Evolutionary conservation across 208 protist genomes (phyloP).

Genomic region (Wallacemonas sp.): DNA sequence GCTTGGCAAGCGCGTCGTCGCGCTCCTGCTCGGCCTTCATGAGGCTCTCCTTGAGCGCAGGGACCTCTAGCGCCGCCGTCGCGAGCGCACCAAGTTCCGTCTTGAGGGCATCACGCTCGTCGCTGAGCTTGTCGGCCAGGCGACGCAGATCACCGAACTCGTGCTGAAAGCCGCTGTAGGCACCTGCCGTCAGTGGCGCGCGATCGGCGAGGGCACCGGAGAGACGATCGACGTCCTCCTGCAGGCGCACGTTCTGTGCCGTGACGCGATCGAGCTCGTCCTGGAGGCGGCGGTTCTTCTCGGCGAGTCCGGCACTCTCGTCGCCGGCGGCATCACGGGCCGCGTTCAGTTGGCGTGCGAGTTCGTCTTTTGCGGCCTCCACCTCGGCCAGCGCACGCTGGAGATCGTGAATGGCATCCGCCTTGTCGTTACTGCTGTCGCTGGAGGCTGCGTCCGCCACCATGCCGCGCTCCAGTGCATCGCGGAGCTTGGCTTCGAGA

Average conservation of each 20-base stretch:
- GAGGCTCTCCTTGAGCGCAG: constrained; percentile 19
- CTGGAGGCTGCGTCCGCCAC: neutral
- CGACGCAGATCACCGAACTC: neutral
- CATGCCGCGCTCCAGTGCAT: neutral
- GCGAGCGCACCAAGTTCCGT: constrained; percentile 20
- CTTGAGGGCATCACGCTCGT: constrained; percentile 11
- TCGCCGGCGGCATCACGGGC: neutral
- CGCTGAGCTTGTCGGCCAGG: neutral
- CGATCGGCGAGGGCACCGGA: constrained; percentile 17
- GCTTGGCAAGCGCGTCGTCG: constrained; percentile 17
- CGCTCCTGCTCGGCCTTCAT: constrained; percentile 7
- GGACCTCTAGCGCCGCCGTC: constrained; percentile 13
- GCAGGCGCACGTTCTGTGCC: constrained; percentile 18
- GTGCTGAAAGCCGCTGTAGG: constrained; percentile 13
- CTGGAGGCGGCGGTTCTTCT: constrained; percentile 4
- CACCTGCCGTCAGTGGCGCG: constrained; percentile 7
- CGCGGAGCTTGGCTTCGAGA: neutral
- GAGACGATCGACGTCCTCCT: constrained; percentile 20
- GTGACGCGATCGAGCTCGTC: constrained; percentile 7
- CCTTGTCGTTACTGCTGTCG: neutral
- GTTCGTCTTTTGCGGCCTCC: constrained; percentile 5
- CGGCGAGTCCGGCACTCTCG: neutral
- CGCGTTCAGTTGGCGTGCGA: constrained; percentile 5
- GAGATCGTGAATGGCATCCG: neutral
- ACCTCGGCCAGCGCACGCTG: constrained; percentile 5